These are phyloP conservation scores for Crataegus laevigata DNA, from an alignment of 306 rosid genomes.

Conservation along the genomic window DNA sequence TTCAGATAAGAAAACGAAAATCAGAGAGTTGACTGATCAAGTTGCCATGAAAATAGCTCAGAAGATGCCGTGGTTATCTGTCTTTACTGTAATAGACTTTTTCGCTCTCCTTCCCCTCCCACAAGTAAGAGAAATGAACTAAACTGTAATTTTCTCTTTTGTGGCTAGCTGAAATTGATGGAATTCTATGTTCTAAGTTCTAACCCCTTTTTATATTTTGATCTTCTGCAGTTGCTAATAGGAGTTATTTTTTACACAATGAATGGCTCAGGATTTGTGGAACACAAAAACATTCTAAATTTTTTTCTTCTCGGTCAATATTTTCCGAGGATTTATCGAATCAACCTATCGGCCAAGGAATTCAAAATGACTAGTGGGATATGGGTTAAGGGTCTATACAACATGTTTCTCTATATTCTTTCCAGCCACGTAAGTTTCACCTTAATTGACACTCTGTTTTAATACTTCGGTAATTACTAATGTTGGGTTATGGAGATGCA, in stretches of 20 bases:
- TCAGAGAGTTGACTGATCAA: background rate
- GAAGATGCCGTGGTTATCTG: background rate
- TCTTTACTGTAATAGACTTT: background rate
- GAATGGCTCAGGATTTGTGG: constrained; percentile 16
- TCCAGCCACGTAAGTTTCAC: constrained; percentile 22
- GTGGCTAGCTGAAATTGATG: background rate
- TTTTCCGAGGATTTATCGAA: constrained; percentile 15
- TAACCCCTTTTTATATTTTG: background rate
- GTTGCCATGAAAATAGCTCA: background rate
- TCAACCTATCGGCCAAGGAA: background rate
- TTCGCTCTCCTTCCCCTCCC: constrained; percentile 14
- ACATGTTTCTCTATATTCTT: constrained; percentile 18
- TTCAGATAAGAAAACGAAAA: no score
- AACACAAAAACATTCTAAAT: constrained; percentile 9
- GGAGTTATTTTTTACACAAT: constrained; percentile 7
- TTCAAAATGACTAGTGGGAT: background rate
- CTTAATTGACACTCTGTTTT: background rate
- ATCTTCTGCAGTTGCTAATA: constrained; percentile 8
- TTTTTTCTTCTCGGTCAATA: constrained; percentile 23
- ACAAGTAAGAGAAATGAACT: background rate
- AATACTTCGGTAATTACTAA: no score
- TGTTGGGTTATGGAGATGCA: no score
- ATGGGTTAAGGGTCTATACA: constrained; percentile 19
- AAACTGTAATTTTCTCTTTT: no score
- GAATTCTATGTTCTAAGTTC: background rate